Evolutionary conservation across 2,329 filamentous ascomycete genomes (phyloP), one percentile per base, ranked within the genome.

Genomic region (Emergomyces orientalis): DNA sequence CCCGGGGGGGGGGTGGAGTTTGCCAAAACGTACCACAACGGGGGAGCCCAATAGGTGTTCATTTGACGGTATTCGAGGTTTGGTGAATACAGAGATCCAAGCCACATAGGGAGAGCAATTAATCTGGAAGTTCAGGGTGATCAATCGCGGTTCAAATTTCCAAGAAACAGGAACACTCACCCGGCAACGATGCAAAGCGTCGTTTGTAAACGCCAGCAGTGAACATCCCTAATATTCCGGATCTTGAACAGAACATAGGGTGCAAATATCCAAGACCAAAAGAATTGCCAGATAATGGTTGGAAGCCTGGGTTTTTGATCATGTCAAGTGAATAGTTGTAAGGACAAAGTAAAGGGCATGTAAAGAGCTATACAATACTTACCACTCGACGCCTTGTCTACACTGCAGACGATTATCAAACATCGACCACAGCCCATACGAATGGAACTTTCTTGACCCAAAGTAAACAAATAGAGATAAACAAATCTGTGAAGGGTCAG

Each of bases 221-320:
- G 82, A 2, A 82, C 83, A 69, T 87, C 84, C n/a, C 77, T 78
- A 65, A 87, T 81, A 19, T 78, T 75, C 8, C 84, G 78, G 41
- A 84, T 80, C 66, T 80, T 78, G 77, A 80, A 86, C 9, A 87
- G 77, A 64, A 86, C 79, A 64, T 82, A 77, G 25, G 86, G 84
- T 2, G 85, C 84, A 63, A 84, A 80, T 54, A 85, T 71, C 80
- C 83, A 87, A 17, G 84, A 80, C 85, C 84, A 88, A 63, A 85
- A 74, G 60, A 86, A 78, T 67, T 87, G 85, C 85, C 85, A 88
- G 60, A 86, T 77, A 54, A 86, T 80, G 0, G 84, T 86, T 0
- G 84, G 84, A 76, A 84, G 82, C 83, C 81, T 81, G 61, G 61
- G n/a, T 57, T 37, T 17, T 45, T 19, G 17, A 30, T 2, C 13